A percentile compares a stretch with the other conserved stretches of the same genome.
Evolutionary conservation across 164 flowering plant species (phyloP).

Genomic region (Vitis labrusca): DNA sequence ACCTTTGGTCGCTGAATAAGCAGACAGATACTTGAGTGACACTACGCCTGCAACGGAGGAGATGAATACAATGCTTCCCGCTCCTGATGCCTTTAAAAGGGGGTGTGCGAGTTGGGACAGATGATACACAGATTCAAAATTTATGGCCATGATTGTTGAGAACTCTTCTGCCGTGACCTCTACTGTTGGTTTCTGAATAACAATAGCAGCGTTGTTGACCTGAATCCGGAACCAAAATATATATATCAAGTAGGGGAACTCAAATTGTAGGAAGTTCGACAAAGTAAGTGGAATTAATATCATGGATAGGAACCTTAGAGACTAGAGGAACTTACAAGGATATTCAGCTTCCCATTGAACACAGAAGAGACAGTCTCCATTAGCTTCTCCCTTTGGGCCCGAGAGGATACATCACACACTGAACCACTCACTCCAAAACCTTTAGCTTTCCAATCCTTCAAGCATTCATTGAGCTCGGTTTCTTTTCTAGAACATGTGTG

Average conservation of each 20-base stretch:
- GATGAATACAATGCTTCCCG: too few species aligned
- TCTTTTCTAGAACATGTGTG: conserved; percentile 9
- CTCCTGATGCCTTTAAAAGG: too few species aligned
- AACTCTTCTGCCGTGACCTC: not conserved
- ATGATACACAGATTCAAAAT: too few species aligned
- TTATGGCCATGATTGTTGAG: not conserved
- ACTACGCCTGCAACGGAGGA: not conserved
- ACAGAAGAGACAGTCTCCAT: too few species aligned
- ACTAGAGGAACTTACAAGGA: too few species aligned
- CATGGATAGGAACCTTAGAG: too few species aligned
- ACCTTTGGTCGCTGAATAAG: not conserved
- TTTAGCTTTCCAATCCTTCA: not conserved
- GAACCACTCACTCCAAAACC: not conserved
- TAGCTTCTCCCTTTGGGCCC: too few species aligned
- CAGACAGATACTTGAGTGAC: not conserved
- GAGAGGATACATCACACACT: not conserved
- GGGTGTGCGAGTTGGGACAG: too few species aligned
- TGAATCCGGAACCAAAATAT: not conserved
- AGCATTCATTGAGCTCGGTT: not conserved
- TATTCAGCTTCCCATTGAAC: too few species aligned
- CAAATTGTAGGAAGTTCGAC: too few species aligned
- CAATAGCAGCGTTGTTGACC: not conserved
- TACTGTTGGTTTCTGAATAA: not conserved
- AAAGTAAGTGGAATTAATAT: too few species aligned
- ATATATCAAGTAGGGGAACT: too few species aligned